Percentiles rank a stretch among this genome's conserved stretches.
These are phyloP conservation scores for Apiospora pterosperma DNA, from an alignment of 2,329 filamentous ascomycete genomes.

Conservation along the genomic window DNA sequence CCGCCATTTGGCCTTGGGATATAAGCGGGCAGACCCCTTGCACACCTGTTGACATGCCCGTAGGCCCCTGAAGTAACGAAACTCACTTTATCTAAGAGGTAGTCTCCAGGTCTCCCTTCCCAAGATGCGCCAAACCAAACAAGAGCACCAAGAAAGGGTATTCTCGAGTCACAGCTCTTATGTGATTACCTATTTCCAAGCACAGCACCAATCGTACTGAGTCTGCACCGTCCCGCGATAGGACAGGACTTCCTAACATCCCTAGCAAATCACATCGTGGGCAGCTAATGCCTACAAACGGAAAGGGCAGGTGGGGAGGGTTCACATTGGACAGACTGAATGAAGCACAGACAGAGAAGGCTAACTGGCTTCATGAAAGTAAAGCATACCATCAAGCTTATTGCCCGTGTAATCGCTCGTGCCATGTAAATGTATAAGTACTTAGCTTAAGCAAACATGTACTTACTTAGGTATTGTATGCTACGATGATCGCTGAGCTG, in stretches of 20 bases:
- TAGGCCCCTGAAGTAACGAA: not conserved
- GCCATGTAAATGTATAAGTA: constrained; percentile 12
- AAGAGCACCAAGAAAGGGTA: not conserved
- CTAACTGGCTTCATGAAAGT: constrained; percentile 10
- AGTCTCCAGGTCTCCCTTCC: not conserved
- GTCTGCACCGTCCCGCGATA: constrained; percentile 34
- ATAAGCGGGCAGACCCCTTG: not conserved
- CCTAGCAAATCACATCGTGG: constrained; percentile 23
- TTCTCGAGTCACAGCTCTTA: constrained; percentile 37
- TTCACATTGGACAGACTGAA: constrained; percentile 17
- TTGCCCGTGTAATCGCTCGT: constrained; percentile 15
- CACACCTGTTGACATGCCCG: not conserved
- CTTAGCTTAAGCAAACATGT: too few species aligned
- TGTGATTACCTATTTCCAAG: constrained; percentile 25
- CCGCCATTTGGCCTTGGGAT: not conserved
- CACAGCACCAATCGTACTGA: constrained; percentile 30
- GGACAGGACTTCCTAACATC: constrained; percentile 17
- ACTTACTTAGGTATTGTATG: too few species aligned
- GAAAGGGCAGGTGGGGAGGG: constrained; percentile 23
- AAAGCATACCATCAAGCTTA: constrained; percentile 16
- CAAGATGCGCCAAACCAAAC: not conserved
- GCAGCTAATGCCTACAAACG: constrained; percentile 28
- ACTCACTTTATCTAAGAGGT: not conserved
- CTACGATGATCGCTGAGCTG: not conserved
- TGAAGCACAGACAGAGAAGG: constrained; percentile 13